Percentiles rank a stretch among this genome's conserved stretches.
Evolutionary conservation across 2,329 filamentous ascomycete species (phyloP).

Genomic region (Clarireedia hainanense): DNA sequence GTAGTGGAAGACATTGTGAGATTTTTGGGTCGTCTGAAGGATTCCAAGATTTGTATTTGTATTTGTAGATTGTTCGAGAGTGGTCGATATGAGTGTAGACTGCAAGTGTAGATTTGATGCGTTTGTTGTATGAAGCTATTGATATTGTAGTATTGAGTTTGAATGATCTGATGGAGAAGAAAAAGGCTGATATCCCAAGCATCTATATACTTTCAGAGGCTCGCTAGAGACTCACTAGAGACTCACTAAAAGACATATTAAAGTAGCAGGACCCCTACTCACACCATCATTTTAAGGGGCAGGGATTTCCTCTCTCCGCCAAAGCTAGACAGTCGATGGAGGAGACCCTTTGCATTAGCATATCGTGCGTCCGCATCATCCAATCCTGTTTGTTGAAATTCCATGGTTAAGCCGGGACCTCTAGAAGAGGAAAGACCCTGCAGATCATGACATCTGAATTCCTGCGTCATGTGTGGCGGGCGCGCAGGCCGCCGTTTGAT

Average conservation of each 20-base stretch:
- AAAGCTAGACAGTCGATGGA: background rate
- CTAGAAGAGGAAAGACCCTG: background rate
- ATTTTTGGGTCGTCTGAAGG: background rate
- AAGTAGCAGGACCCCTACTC: background rate
- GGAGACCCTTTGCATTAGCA: background rate
- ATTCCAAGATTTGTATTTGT: background rate
- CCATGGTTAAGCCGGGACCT: background rate
- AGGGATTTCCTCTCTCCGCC: background rate
- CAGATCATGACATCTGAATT: background rate
- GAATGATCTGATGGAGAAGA: background rate
- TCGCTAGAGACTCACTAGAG: background rate
- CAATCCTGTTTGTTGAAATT: background rate
- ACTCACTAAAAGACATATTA: background rate
- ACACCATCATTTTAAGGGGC: too few relatives aligned
- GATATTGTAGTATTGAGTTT: background rate
- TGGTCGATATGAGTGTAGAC: background rate
- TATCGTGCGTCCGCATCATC: background rate
- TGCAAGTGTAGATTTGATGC: background rate
- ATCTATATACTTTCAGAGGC: background rate
- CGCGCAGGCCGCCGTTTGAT: background rate
- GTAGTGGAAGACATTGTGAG: slow-evolving; percentile 1
- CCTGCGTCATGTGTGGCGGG: background rate
- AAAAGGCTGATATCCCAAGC: background rate
- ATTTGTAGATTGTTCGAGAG: background rate
- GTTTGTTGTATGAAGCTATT: background rate